Percentiles rank a stretch among this genome's conserved stretches.
These are phyloP conservation scores for Zoysia pacifica DNA, from an alignment of 176 grass and related monocot genomes.

Conservation along the genomic window DNA sequence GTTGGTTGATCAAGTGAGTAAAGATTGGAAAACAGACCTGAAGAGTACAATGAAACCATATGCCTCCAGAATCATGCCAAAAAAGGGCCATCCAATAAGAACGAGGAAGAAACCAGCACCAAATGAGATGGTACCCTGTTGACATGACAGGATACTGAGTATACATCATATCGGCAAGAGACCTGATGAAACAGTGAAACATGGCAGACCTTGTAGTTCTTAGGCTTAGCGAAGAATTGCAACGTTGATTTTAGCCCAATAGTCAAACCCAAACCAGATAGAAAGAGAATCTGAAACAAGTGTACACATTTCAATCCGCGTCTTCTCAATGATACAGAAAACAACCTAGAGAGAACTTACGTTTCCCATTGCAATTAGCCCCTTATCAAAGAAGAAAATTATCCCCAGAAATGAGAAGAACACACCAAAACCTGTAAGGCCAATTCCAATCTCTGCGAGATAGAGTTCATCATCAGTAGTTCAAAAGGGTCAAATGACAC, in stretches of 20 bases:
- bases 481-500: conserved; percentile 7
- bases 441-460: conserved; percentile 76
- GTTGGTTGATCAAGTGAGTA: not conserved
- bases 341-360: conserved; percentile 40
- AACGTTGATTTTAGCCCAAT: conserved; percentile 91
- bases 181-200: not conserved
- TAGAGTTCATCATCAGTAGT: conserved; percentile 2
- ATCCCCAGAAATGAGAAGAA: conserved; percentile 90
- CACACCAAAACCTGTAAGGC: conserved; percentile 84
- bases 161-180: conserved; percentile 4
- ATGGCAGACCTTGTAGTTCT: conserved; percentile 82
- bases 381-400: conserved; percentile 85
- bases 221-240: conserved; percentile 90
- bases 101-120: conserved; percentile 73
- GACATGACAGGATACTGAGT: conserved; percentile 10
- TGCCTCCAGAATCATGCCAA: conserved; percentile 85
- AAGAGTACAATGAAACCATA: conserved; percentile 89
- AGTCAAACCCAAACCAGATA: conserved; percentile 83
- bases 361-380: conserved; percentile 90
- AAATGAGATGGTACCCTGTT: conserved; percentile 89
- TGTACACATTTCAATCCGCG: not conserved
- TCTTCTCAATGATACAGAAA: not conserved
- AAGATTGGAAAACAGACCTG: conserved; percentile 44
- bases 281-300: conserved; percentile 70
- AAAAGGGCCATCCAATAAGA: conserved; percentile 78